Percentiles rank a stretch among this genome's conserved stretches.
Evolutionary conservation across 1,284 basidiomycete species (phyloP).

Genomic region (Gymnopus androsaceus): DNA sequence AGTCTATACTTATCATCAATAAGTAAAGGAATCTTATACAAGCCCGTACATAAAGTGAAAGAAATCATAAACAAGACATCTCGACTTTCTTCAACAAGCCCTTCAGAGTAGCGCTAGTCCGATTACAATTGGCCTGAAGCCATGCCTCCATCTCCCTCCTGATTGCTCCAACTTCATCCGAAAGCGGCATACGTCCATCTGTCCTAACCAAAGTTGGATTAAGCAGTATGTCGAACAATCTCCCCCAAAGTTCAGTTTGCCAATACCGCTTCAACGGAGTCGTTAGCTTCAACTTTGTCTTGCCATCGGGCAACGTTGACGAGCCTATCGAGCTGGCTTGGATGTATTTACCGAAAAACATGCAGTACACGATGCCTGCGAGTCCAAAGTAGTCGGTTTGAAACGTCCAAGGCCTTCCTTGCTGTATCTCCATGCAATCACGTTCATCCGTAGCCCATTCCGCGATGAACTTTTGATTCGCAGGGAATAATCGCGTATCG

Average conservation of each 20-base stretch:
- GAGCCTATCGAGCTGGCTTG: conserved; percentile 57
- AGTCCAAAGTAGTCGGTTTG: conserved; percentile 96
- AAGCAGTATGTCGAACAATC: conserved; percentile 84
- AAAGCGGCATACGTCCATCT: conserved; percentile 69
- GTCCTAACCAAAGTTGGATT: conserved; percentile 67
- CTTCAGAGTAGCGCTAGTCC: conserved; percentile 86
- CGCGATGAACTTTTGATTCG: conserved; percentile 78
- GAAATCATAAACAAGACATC: conserved; percentile 40
- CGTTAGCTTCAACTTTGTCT: conserved; percentile 60
- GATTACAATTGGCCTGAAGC: conserved; percentile 81
- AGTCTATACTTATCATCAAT: no score
- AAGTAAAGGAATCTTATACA: no score
- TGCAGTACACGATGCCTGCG: conserved; percentile 90
- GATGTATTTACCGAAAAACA: conserved; percentile 96
- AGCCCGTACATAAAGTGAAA: not conserved
- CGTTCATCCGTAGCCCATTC: conserved; percentile 88
- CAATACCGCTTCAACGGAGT: conserved; percentile 92
- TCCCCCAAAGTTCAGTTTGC: conserved; percentile 87
- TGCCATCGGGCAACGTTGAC: conserved; percentile 1
- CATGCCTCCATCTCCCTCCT: conserved; percentile 85
- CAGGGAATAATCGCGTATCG: conserved; percentile 81
- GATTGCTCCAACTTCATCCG: conserved; percentile 63
- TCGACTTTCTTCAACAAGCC: conserved; percentile 82
- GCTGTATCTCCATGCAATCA: conserved; percentile 90
- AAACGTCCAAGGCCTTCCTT: conserved; percentile 85